Conservation (phyloP, 73 alveolate genomes). For the Paramecium sexaurelia region DNA sequence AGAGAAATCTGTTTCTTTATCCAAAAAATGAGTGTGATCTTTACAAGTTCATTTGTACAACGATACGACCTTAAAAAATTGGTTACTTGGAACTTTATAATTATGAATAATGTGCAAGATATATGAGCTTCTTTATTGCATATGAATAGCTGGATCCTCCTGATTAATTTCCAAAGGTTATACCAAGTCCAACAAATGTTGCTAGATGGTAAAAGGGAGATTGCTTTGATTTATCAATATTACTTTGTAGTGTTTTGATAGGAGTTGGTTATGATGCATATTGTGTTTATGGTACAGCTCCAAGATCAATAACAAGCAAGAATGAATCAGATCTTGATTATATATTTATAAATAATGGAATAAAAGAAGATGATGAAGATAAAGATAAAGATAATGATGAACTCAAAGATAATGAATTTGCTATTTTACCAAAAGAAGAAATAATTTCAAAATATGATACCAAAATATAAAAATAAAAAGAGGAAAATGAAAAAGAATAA, state of each 20-base stretch:
- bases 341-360: slow-evolving; percentile 71
- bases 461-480: slow-evolving; percentile 63
- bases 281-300: slow-evolving; percentile 97
- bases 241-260: slow-evolving; percentile 86
- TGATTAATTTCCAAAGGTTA: slow-evolving; percentile 87
- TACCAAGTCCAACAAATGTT: slow-evolving; percentile 97
- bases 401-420: slow-evolving; percentile 67
- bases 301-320: slow-evolving; percentile 88
- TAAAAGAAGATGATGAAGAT: slow-evolving; percentile 62
- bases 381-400: slow-evolving; percentile 68
- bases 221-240: slow-evolving; percentile 92
- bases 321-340: slow-evolving; percentile 87
- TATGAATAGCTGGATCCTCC: slow-evolving; percentile 93
- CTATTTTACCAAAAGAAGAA: slow-evolving; percentile 78
- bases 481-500: slow-evolving; percentile 73
- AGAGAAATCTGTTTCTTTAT: slow-evolving; percentile 82
- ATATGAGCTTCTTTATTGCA: slow-evolving; percentile 91
- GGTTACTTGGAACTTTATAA: slow-evolving; percentile 94
- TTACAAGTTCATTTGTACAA: slow-evolving; percentile 90
- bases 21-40: slow-evolving; percentile 95
- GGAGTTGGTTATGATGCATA: slow-evolving; percentile 98
- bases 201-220: slow-evolving; percentile 95
- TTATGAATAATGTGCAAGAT: slow-evolving; percentile 92
- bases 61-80: slow-evolving; percentile 87
- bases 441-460: slow-evolving; percentile 81